Evolutionary conservation across 495 filamentous ascomycete genomes (phyloP).

Genomic region (Talaromyces proteolyticus): DNA sequence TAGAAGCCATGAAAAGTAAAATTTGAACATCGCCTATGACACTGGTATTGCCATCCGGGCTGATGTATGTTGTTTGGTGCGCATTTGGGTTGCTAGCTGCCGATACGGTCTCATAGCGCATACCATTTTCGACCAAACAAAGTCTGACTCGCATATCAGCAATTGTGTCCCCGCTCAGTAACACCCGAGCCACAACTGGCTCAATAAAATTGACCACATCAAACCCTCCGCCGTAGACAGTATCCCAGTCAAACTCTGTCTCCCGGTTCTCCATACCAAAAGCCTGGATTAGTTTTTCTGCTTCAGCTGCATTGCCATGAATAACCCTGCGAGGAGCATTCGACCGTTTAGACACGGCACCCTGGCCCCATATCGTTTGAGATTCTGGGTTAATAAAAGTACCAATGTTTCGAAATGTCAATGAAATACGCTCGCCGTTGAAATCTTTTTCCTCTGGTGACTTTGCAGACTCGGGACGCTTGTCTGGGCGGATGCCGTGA

Average conservation of each 20-base stretch:
- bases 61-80: slow-evolving; percentile 14
- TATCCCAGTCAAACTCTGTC: slow-evolving; percentile 72
- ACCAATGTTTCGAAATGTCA: slow-evolving; percentile 88
- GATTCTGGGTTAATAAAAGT: slow-evolving; percentile 66
- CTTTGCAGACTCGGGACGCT: slow-evolving; percentile 60
- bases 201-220: slow-evolving; percentile 75
- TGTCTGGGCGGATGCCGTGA: slow-evolving; percentile 85
- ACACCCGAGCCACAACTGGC: slow-evolving; percentile 45
- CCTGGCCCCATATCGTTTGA: slow-evolving; percentile 81
- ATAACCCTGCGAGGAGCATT: slow-evolving; percentile 53
- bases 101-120: slow-evolving; percentile 39
- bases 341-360: slow-evolving; percentile 62
- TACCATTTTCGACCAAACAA: slow-evolving; percentile 51
- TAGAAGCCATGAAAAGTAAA: slow-evolving; percentile 22
- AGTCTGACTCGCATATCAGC: slow-evolving; percentile 53
- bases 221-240: slow-evolving; percentile 73
- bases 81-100: slow-evolving; percentile 5
- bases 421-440: slow-evolving; percentile 73
- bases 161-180: slow-evolving; percentile 44
- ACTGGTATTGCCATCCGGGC: slow-evolving; percentile 15
- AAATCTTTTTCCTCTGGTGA: slow-evolving; percentile 63
- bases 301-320: slow-evolving; percentile 60
- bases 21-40: slow-evolving; percentile 30
- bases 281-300: slow-evolving; percentile 63
- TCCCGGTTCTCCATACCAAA: slow-evolving; percentile 84